Percentiles rank a stretch among this genome's conserved stretches.
These are phyloP conservation scores for Ceratocystis alfenasii DNA, from an alignment of 2,329 filamentous ascomycete genomes.

Conservation along the genomic window DNA sequence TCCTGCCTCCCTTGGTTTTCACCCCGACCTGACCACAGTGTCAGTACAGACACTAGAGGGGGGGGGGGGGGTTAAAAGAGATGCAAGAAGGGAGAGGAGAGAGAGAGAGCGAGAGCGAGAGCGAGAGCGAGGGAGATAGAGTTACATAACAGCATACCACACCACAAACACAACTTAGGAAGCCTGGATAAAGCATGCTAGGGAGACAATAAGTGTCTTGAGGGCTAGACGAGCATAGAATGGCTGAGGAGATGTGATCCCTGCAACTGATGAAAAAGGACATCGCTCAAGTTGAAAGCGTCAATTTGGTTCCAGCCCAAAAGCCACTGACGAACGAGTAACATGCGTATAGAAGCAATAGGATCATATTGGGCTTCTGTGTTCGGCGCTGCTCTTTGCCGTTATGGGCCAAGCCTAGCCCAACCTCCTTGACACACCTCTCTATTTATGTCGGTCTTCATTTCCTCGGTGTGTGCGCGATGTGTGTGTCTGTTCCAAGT, in stretches of 20 bases:
- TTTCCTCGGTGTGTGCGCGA: not conserved
- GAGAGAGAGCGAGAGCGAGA: not conserved
- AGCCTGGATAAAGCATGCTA: not conserved
- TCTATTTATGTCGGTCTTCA: not conserved
- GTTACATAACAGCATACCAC: not conserved
- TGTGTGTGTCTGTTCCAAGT: not conserved
- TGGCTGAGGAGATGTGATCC: not conserved
- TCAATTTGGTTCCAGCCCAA: constrained; percentile 2
- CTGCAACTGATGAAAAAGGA: not conserved
- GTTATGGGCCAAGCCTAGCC: not conserved
- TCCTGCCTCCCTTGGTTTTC: not conserved
- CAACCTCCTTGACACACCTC: not conserved
- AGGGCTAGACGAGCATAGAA: not conserved
- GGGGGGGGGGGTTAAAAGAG: not conserved
- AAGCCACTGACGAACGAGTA: not conserved
- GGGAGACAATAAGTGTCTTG: not conserved
- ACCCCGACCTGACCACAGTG: too few species aligned
- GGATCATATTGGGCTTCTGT: not conserved
- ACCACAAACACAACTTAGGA: not conserved
- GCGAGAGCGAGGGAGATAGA: not conserved
- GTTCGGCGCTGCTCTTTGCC: not conserved
- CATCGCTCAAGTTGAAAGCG: not conserved
- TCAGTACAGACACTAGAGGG: too few species aligned
- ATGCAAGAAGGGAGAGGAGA: not conserved
- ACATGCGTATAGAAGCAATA: not conserved